These are phyloP conservation scores for Ustilago cynodontis DNA, from an alignment of 1,284 basidiomycete genomes.

Conservation along the genomic window DNA sequence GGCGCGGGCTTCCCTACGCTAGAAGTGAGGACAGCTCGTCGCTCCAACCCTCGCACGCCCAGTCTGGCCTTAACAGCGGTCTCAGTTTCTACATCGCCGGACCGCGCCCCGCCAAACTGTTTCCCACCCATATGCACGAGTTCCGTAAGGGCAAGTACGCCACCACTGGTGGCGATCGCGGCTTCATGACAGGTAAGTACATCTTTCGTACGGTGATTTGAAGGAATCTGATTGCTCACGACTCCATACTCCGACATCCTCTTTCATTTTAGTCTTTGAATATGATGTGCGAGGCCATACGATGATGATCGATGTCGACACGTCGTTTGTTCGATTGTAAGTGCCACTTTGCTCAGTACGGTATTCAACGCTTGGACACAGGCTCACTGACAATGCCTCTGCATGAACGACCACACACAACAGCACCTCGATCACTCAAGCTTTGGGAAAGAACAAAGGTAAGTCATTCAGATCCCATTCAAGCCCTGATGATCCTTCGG, in stretches of 20 bases:
- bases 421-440: constrained; percentile 57
- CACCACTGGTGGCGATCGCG: constrained; percentile 43
- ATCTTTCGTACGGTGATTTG: not conserved
- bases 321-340: constrained; percentile 52
- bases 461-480: constrained; percentile 3
- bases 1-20: constrained; percentile 29
- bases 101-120: constrained; percentile 37
- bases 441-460: constrained; percentile 53
- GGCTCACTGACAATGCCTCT: not conserved
- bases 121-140: constrained; percentile 30
- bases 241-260: no score
- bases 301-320: constrained; percentile 59
- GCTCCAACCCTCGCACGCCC: not conserved
- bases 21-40: constrained; percentile 9
- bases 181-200: constrained; percentile 46
- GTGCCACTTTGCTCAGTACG: not conserved
- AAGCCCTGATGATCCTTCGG: no score
- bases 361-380: not conserved
- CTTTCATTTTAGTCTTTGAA: constrained; percentile 40
- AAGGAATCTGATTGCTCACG: not conserved
- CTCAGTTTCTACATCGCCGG: constrained; percentile 33
- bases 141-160: constrained; percentile 49
- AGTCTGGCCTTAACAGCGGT: not conserved
- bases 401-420: not conserved
- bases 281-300: constrained; percentile 48